These are phyloP conservation scores for Westerdykella ornata DNA, from an alignment of 2,329 filamentous ascomycete genomes.

Conservation along the genomic window DNA sequence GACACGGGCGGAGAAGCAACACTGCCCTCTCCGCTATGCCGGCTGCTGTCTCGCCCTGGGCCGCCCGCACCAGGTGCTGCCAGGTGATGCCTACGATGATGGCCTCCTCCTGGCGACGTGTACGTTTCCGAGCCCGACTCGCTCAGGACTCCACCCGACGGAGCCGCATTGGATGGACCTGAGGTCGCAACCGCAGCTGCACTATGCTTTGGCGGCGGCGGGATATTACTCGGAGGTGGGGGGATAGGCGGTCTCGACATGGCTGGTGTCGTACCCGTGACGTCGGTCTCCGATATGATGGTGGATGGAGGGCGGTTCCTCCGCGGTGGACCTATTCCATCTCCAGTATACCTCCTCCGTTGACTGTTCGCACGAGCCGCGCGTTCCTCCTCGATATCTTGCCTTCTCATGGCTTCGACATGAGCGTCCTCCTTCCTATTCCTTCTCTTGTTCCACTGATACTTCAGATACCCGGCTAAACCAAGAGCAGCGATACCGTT, in stretches of 20 bases:
- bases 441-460: conserved; percentile 46
- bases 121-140: conserved; percentile 40
- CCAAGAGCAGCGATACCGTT: conserved; percentile 46
- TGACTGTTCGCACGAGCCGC: conserved; percentile 48
- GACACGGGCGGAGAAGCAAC: conserved; percentile 54
- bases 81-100: conserved; percentile 27
- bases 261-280: conserved; percentile 41
- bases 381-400: conserved; percentile 49
- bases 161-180: conserved; percentile 31
- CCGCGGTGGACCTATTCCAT: conserved; percentile 44
- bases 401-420: conserved; percentile 49
- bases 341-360: conserved; percentile 61
- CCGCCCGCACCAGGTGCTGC: conserved; percentile 23
- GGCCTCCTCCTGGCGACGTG: conserved; percentile 31
- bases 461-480: conserved; percentile 36
- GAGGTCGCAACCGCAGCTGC: conserved; percentile 17
- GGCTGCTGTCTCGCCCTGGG: conserved; percentile 22
- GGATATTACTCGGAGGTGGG: conserved; percentile 11
- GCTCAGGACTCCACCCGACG: conserved; percentile 34
- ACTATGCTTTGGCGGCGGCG: conserved; percentile 19
- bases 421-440: conserved; percentile 55
- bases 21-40: conserved; percentile 37
- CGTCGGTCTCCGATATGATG: conserved; percentile 40
- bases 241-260: conserved; percentile 34
- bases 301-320: conserved; percentile 32